phyloP scores from a whole-genome alignment of 768 basidiomycete genomes.

The Leucogyrophana mollusca region DNA sequence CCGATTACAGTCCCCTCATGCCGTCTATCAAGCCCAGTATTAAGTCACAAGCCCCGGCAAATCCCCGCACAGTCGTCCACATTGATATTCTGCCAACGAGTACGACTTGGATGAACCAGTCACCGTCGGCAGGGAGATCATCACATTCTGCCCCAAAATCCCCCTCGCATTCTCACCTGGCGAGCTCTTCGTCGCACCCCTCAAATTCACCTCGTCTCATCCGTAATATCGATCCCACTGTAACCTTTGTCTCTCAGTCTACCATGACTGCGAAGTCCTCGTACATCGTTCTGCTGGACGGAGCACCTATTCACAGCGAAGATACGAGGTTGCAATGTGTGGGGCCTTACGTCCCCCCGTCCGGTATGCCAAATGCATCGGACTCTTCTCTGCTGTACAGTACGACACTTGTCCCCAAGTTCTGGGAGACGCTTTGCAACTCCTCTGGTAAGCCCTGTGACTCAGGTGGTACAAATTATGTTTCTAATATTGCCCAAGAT shows the following conservation, averaged over 20 bases:
- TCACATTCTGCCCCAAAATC: too few relatives aligned
- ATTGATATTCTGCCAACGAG: slow-evolving; percentile 31
- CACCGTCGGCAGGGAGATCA: not conserved
- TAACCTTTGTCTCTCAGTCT: slow-evolving; percentile 57
- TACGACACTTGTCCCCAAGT: slow-evolving; percentile 59
- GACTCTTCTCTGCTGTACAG: slow-evolving; percentile 48
- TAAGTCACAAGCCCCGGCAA: slow-evolving; percentile 16
- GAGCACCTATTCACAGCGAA: slow-evolving; percentile 52
- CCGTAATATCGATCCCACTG: slow-evolving; percentile 60
- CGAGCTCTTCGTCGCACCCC: not conserved
- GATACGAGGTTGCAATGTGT: slow-evolving; percentile 33
- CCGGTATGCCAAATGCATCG: slow-evolving; percentile 17
- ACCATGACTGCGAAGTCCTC: slow-evolving; percentile 50
- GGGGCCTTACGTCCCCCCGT: slow-evolving; percentile 31
- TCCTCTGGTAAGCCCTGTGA: slow-evolving; percentile 46
- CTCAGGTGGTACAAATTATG: not conserved
- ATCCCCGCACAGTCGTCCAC: slow-evolving; percentile 29
- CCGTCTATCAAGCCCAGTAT: slow-evolving; percentile 17
- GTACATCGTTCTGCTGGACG: slow-evolving; percentile 54
- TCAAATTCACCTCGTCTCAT: slow-evolving; percentile 48
- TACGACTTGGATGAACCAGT: not conserved
- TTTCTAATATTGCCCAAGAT: slow-evolving; percentile 39
- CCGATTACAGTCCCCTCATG: slow-evolving; percentile 17
- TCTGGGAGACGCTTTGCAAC: slow-evolving; percentile 59
- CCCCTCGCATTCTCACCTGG: not conserved